Conservation (phyloP, 257 asterid genomes). For the Solanum tarijense region DNA sequence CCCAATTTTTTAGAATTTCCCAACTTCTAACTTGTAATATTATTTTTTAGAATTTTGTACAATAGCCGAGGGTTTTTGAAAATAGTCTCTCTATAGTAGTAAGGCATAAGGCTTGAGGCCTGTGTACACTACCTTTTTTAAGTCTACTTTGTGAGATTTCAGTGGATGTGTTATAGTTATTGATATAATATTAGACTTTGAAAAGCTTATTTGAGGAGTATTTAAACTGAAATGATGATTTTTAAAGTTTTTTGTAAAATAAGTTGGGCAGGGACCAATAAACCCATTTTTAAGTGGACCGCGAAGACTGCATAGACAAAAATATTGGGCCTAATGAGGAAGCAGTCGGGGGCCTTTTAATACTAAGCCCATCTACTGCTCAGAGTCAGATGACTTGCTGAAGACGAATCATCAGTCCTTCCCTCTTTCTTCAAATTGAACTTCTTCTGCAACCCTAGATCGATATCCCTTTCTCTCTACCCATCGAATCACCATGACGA, state of each 20-base stretch:
- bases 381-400: not conserved
- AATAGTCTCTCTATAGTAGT: not conserved
- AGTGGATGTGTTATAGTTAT: too few relatives aligned
- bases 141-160: too few relatives aligned
- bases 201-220: not conserved
- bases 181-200: not conserved
- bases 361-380: not conserved
- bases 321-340: not conserved
- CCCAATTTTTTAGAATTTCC: not conserved
- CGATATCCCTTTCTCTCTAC: not conserved
- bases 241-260: not conserved
- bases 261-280: not conserved
- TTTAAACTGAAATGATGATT: not conserved
- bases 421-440: not conserved
- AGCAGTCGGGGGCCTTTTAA: not conserved
- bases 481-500: conserved; percentile 40
- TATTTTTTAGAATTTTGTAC: too few relatives aligned
- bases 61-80: too few relatives aligned
- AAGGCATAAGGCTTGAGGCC: not conserved
- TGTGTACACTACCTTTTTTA: not conserved
- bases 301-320: not conserved
- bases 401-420: not conserved
- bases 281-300: not conserved
- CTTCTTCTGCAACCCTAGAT: not conserved
- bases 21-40: not conserved